Percentiles rank a stretch among this genome's conserved stretches.
Evolutionary conservation across 768 basidiomycete genomes (phyloP).

Genomic region (Xanthoconium purpureum): DNA sequence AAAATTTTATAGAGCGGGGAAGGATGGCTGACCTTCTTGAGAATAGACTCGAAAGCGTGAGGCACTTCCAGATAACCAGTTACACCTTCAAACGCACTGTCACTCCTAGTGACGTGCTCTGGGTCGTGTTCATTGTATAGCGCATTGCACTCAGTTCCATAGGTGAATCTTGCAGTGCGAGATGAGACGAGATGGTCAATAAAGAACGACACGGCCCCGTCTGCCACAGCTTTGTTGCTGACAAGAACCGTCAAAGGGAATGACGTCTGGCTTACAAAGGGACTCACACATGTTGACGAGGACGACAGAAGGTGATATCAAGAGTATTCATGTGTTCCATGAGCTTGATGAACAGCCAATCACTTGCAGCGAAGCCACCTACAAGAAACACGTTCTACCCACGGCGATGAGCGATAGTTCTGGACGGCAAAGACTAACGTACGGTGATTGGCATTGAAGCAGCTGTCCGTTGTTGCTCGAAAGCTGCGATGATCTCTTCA

Average conservation of each 20-base stretch:
- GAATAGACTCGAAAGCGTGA: conserved; percentile 8
- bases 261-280: not conserved
- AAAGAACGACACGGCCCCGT: conserved; percentile 12
- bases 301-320: conserved; percentile 10
- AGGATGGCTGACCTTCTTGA: conserved; percentile 3
- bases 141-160: conserved; percentile 15
- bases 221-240: conserved; percentile 17
- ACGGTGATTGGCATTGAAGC: conserved; percentile 11
- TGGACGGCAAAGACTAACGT: not conserved
- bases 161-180: conserved; percentile 11
- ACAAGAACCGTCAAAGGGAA: not conserved
- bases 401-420: not conserved
- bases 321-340: conserved; percentile 9
- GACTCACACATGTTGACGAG: conserved; percentile 14
- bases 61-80: conserved; percentile 10
- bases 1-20: not conserved
- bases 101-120: conserved; percentile 5
- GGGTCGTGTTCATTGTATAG: conserved; percentile 7
- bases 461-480: conserved; percentile 10
- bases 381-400: conserved; percentile 11
- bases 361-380: conserved; percentile 14
- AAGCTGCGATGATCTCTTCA: conserved; percentile 11
- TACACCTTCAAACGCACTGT: conserved; percentile 7
- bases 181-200: conserved; percentile 12
- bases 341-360: conserved; percentile 10